A percentile compares a stretch with the other conserved stretches of the same genome.
Evolutionary conservation across 352 stramenopile species (phyloP).

Genomic region (Phytophthora citricola): DNA sequence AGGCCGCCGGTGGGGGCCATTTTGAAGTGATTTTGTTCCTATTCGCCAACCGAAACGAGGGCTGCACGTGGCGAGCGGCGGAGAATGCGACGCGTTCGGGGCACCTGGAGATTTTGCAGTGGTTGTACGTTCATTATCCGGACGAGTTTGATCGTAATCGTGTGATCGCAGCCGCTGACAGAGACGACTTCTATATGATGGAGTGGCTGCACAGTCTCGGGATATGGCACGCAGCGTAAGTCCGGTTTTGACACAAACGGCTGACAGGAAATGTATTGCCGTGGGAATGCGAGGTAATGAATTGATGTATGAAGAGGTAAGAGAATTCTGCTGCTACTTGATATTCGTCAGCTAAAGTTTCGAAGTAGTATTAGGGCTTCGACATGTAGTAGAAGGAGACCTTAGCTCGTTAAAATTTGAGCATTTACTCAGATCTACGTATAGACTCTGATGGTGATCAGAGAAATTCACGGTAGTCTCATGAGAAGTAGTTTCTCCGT

Average conservation of each 20-base stretch:
- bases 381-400: background rate
- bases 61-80: conserved; percentile 36
- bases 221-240: conserved; percentile 20
- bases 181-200: conserved; percentile 45
- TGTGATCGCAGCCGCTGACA: conserved; percentile 31
- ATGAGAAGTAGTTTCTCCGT: no score
- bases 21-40: conserved; percentile 46
- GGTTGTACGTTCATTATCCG: conserved; percentile 28
- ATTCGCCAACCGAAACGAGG: conserved; percentile 27
- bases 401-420: background rate
- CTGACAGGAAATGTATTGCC: conserved; percentile 4
- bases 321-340: no score
- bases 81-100: conserved; percentile 30
- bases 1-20: conserved; percentile 40
- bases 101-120: conserved; percentile 40
- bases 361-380: no score
- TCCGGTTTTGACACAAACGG: background rate
- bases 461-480: no score
- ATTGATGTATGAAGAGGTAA: conserved; percentile 15
- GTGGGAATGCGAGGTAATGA: conserved; percentile 13
- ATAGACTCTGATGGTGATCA: no score
- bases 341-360: no score
- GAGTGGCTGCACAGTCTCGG: conserved; percentile 39
- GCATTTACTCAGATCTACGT: background rate
- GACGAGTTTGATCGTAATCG: conserved; percentile 44